Base-by-base conservation (phyloP, 176 grass and related monocot species). In the Puccinellia tenuiflora region DNA sequence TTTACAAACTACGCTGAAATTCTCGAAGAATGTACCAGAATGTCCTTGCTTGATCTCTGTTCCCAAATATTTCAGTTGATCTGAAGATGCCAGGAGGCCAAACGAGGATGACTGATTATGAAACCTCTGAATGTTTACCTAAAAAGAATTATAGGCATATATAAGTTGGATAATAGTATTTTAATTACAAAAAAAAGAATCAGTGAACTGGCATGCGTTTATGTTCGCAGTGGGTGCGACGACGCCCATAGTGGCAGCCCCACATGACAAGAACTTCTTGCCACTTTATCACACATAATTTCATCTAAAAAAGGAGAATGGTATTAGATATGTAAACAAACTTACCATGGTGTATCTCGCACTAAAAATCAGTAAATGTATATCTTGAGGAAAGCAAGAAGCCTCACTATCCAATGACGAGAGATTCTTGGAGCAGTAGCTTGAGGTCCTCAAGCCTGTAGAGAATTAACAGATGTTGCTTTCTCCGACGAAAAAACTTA, bases 361-460 rank as follows among this genome's bases (percentile, higher is more conserved):
- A 75, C 30, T 21, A 73, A 14, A 76, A 84, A 61, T 40, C 63
- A 52, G 30, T 46, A 51, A 59, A 52, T 77, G 60, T 63, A 68
- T 92, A 47, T 59, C 42, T 74, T 63, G 14, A 4, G 22, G 12
- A 72, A 70, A 46, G 45, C 54, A 79, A 31, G 30, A 33, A 24
- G 9, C 26, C 81, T 86, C 35, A 55, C 87, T 88, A 86, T 78
- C 75, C 90, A 78, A 93, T 77, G 85, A 92, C 83, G n/a, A 92
- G 48, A 77, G 92, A 83, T 90, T 88, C 87, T 88, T 95, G 86
- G 45, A 98, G 90, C 81, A 98, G 86, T 55, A 83, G 63, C 74
- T 90, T 95, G 53, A 95, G 92, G 68, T 95, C 96, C 9, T 95
- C 87, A 72, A 98, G 92, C 77, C 96, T 98, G 90, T 46, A 76